These are phyloP conservation scores for Pichia terricola DNA, from an alignment of 1,139 yeast genomes.

Conservation along the genomic window DNA sequence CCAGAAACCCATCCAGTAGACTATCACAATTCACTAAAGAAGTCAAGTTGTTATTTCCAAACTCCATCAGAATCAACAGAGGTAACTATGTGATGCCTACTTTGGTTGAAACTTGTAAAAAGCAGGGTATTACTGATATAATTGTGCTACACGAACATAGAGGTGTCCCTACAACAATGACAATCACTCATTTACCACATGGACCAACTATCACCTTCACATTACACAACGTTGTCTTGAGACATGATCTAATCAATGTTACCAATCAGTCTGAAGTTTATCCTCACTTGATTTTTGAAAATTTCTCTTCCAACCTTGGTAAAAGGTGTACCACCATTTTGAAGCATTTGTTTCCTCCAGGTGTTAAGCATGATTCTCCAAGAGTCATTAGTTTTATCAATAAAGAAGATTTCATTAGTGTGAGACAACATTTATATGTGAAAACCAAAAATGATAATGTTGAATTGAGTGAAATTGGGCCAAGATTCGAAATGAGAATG, in stretches of 20 bases:
- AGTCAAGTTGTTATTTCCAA: constrained; percentile 80
- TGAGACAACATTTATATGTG: constrained; percentile 91
- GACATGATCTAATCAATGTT: constrained; percentile 82
- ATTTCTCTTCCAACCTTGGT: constrained; percentile 78
- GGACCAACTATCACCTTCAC: constrained; percentile 97
- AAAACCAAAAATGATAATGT: constrained; percentile 71
- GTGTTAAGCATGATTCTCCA: constrained; percentile 82
- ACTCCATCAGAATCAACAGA: constrained; percentile 79
- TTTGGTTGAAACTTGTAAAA: constrained; percentile 72
- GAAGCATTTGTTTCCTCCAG: constrained; percentile 92
- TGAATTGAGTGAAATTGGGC: constrained; percentile 94
- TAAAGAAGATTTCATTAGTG: constrained; percentile 82
- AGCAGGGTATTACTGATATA: constrained; percentile 67
- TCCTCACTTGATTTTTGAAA: constrained; percentile 91
- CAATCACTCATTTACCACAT: constrained; percentile 92
- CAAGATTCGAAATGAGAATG: constrained; percentile 94
- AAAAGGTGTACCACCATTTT: constrained; percentile 70
- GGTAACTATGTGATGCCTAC: constrained; percentile 88
- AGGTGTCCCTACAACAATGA: constrained; percentile 93
- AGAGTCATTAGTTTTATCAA: constrained; percentile 89
- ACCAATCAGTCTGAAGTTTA: constrained; percentile 88
- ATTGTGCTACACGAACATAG: constrained; percentile 89
- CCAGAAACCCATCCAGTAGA: constrained; percentile 82
- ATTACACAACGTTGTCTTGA: constrained; percentile 82
- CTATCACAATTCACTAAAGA: constrained; percentile 90